Base-by-base conservation (phyloP, 345 rosid genomes). In the Tarenaya hassleriana region DNA sequence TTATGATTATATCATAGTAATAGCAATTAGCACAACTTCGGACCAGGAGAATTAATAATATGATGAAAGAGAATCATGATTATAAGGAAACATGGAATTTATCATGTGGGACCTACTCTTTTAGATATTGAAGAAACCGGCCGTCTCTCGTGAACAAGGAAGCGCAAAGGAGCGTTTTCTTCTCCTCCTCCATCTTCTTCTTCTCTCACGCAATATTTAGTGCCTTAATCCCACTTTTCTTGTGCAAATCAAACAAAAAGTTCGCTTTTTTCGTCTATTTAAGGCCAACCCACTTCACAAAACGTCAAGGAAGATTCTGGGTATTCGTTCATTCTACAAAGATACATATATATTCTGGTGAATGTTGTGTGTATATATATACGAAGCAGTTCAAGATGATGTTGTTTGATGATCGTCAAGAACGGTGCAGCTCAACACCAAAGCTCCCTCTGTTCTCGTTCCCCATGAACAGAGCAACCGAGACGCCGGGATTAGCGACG, bases 381-480 rank as follows among this genome's bases (percentile, higher is more conserved):
- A 24, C 2, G 5, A 24, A 24, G 2, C 29, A 5, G 29, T 2
- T 24, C 5, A 24, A 0, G 71, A 15, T 15, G 31, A 32, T 40
- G 73, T 44, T 14, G 38, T 66, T 16, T 14, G 43, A 4, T 17
- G 41, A 54, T 4, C 51, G 60, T 55, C 56, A 61, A 54, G 67
- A 67, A 12, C 50, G 56, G 45, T 60, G 61, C 52, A 19, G 47
- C 41, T 53, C 62, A 1, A 74, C 78, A 6, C 84, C 80, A 9
- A 79, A 77, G 71, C 85, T 87, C 41, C 63, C 80, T 42, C 63
- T 84, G 20, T 60, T 54, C 53, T 62, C 89, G 21, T 68, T 80
- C 48, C 87, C 91, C 0, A 73, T 50, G 59, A 60, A 42, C 37
- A 41, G 27, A 16, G 42, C 35, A 13, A 48, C 46, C 0, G 76